phyloP scores from a whole-genome alignment of 495 filamentous ascomycete genomes.

The Neurospora hispaniola region DNA sequence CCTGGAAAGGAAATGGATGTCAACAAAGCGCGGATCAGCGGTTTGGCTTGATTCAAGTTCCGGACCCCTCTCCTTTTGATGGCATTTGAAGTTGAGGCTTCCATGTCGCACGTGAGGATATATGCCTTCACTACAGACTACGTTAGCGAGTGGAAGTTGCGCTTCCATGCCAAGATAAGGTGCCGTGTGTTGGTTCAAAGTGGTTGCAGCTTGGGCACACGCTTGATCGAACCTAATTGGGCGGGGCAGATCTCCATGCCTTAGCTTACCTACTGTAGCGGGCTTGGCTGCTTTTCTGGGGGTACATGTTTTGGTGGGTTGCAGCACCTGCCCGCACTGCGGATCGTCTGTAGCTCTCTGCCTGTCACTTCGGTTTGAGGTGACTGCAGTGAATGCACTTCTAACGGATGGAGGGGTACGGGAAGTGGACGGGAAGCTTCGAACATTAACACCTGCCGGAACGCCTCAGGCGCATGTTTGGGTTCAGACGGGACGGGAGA shows the following conservation, averaged over 20 bases:
- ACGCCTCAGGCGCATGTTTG: not conserved
- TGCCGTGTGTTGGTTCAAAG: not conserved
- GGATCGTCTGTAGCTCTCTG: not conserved
- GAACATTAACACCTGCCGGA: not conserved
- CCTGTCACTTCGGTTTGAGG: not conserved
- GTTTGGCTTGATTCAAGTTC: not conserved
- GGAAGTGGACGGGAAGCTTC: not conserved
- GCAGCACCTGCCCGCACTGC: not conserved
- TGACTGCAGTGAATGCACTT: not conserved
- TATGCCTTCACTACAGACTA: not conserved
- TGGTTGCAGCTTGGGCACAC: constrained; percentile 1
- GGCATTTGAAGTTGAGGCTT: not conserved
- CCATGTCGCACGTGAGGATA: not conserved
- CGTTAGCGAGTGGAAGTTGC: not conserved
- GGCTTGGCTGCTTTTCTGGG: not conserved
- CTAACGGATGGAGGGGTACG: not conserved
- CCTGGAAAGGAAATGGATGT: not conserved
- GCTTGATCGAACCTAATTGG: not conserved
- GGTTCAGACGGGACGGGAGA: not conserved
- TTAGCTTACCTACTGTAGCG: not conserved
- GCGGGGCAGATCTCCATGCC: not conserved
- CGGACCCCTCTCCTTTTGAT: not conserved
- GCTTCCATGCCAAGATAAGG: not conserved
- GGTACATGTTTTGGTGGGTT: not conserved
- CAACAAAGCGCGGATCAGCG: not conserved